A percentile compares a stretch with the other conserved stretches of the same genome.
phyloP scores from a whole-genome alignment of 192 early-diverging fungal species.

The Coemansia reversa region DNA sequence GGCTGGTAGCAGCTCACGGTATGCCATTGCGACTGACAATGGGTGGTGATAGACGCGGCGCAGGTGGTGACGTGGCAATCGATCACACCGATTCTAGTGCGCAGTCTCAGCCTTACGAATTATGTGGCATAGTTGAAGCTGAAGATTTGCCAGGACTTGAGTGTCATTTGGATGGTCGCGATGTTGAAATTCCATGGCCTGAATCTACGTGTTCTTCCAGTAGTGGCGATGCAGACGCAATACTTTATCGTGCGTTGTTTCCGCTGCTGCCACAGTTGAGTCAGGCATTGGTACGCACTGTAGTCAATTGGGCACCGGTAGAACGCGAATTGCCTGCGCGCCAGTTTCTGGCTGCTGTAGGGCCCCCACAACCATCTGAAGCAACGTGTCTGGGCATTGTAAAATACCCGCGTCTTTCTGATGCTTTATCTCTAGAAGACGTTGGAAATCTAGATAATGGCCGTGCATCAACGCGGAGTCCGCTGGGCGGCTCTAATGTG shows the following conservation, averaged over 20 bases:
- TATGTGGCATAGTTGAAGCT: conserved; percentile 48
- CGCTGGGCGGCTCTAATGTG: conserved; percentile 46
- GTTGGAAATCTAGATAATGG: neutral
- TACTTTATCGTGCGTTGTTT: conserved; percentile 36
- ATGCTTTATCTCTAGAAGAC: neutral
- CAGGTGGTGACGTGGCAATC: conserved; percentile 39
- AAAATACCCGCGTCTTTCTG: conserved; percentile 19
- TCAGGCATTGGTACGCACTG: conserved; percentile 35
- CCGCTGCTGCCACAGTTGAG: conserved; percentile 39
- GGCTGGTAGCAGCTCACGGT: conserved; percentile 33
- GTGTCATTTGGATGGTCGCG: conserved; percentile 20
- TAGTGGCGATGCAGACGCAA: neutral
- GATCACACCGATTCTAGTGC: conserved; percentile 19
- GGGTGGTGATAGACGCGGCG: conserved; percentile 7
- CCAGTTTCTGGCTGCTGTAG: conserved; percentile 17
- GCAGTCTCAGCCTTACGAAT: conserved; percentile 17
- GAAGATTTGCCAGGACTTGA: conserved; percentile 50
- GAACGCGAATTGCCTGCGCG: conserved; percentile 43
- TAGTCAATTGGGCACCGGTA: conserved; percentile 43
- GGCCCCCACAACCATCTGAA: conserved; percentile 24
- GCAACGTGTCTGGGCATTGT: conserved; percentile 38
- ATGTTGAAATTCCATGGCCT: conserved; percentile 15
- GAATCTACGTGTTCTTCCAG: conserved; percentile 11
- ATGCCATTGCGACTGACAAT: conserved; percentile 50
- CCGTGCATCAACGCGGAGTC: conserved; percentile 10